Percentiles rank a stretch among this genome's conserved stretches.
These are phyloP conservation scores for Nephelium lappaceum DNA, from an alignment of 345 rosid genomes.

Conservation along the genomic window DNA sequence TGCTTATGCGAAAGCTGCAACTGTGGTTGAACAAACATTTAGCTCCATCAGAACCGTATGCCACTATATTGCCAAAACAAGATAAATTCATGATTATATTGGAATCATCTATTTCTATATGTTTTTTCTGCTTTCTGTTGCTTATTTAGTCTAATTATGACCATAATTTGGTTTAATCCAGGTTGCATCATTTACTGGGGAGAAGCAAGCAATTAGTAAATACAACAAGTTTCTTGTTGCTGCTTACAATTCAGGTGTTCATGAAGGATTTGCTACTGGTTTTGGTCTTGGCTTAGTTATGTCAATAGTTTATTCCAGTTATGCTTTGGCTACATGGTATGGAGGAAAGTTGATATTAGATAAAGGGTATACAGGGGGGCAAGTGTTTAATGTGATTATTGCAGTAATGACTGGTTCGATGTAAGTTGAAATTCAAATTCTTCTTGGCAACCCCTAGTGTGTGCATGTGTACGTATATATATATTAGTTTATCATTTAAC, in stretches of 20 bases:
- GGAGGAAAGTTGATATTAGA: constrained; percentile 78
- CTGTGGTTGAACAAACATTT: constrained; percentile 71
- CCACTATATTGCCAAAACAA: not conserved
- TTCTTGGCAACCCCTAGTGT: not conserved
- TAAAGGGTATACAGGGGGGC: constrained; percentile 75
- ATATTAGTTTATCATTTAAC: too few species aligned
- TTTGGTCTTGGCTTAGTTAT: constrained; percentile 60
- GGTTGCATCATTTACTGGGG: constrained; percentile 93
- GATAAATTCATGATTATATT: not conserved
- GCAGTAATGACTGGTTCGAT: constrained; percentile 77
- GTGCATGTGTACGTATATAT: not conserved
- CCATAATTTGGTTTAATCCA: constrained; percentile 27
- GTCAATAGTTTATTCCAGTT: constrained; percentile 50
- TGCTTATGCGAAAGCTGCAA: constrained; percentile 76
- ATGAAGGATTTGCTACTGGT: constrained; percentile 68
- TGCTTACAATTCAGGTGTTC: constrained; percentile 67
- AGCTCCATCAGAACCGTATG: constrained; percentile 86
- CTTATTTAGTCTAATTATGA: not conserved
- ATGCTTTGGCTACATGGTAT: constrained; percentile 74
- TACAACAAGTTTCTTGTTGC: constrained; percentile 59
- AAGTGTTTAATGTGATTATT: constrained; percentile 65
- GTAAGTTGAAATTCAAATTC: constrained; percentile 41
- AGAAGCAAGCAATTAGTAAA: constrained; percentile 61
- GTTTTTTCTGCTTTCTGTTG: not conserved
- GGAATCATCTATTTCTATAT: not conserved